Evolutionary conservation across 1,284 basidiomycete genomes (phyloP).

Genomic region (Rhizoctonia solani): DNA sequence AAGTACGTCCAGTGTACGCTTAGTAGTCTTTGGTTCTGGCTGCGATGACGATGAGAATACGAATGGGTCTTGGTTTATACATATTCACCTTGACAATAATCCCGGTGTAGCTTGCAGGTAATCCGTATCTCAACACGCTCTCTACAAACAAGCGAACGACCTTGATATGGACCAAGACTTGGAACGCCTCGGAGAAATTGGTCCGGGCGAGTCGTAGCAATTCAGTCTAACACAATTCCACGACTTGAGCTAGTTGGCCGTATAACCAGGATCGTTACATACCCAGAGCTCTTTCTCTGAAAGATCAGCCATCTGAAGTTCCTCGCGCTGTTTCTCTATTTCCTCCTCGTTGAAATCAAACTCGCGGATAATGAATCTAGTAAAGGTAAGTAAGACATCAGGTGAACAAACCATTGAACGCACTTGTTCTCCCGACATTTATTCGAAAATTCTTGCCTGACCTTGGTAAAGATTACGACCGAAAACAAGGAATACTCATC

Average conservation of each 20-base stretch:
- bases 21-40: constrained; percentile 86
- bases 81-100: constrained; percentile 75
- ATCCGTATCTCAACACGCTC: constrained; percentile 92
- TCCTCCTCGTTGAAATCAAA: constrained; percentile 90
- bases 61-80: background rate
- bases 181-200: constrained; percentile 97
- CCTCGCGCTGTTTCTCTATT: constrained; percentile 81
- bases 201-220: constrained; percentile 90
- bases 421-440: constrained; percentile 96
- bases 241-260: too few relatives aligned
- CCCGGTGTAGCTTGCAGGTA: constrained; percentile 90
- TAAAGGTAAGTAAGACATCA: background rate
- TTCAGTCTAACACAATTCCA: constrained; percentile 68
- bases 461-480: constrained; percentile 89
- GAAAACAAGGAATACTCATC: constrained; percentile 88
- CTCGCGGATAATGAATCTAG: constrained; percentile 88
- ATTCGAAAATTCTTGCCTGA: constrained; percentile 91
- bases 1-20: constrained; percentile 77
- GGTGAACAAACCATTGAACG: constrained; percentile 38
- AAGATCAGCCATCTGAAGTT: constrained; percentile 76
- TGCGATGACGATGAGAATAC: constrained; percentile 45
- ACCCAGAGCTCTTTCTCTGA: constrained; percentile 99
- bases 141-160: constrained; percentile 91
- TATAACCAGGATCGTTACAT: constrained; percentile 44
- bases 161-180: constrained; percentile 93